Base-by-base conservation (phyloP, 495 filamentous ascomycete genomes). In the Daldinia decipiens region DNA sequence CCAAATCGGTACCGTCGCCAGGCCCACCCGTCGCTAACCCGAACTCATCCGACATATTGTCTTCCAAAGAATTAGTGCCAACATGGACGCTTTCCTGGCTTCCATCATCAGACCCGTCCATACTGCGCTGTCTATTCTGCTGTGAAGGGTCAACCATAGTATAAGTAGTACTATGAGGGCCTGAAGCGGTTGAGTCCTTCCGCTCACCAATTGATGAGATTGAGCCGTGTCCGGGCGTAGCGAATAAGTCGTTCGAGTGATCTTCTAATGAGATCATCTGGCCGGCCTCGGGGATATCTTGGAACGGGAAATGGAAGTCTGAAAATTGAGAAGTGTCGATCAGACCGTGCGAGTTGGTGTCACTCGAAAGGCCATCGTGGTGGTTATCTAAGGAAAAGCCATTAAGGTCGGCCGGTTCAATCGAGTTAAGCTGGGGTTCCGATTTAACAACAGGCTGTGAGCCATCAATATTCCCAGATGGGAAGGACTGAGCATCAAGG, bases 11-110 rank as follows among this genome's bases (percentile, higher is more conserved):
- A 31, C 84, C 84, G 59, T 87, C 85, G 11, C 77, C 80, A 36
- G 77, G 77, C 11, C 75, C 80, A 32, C 74, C 74, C 34, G 77
- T 83, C 21, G 80, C 79, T 31, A 86, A 72, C 3, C 84, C 85
- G 67, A 87, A 87, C 40, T 87, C 85, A 71, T 87, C 86, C 7
- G 81, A 79, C 74, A 83, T 79, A 36, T 80, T 78, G 51, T 85
- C 83, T 62, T 86, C 83, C 24, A 86, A 59, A 19, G 78, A 79
- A 68, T 84, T 82, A 15, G 74, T 71, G 29, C 78, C 81, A 52
- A 80, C 79, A 52, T 82, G 81, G 31, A 69, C 72, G 71, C 84
- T 86, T 26, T 78, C 78, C 21, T 80, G 84, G 52, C 81, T 83
- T 57, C 77, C 83, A n/a, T 82, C 80, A 17, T 86, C 84, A 5